Evolutionary conservation across 164 flowering plant genomes (phyloP), one percentile per base, ranked within the genome.

Genomic region (Vitis riparia): DNA sequence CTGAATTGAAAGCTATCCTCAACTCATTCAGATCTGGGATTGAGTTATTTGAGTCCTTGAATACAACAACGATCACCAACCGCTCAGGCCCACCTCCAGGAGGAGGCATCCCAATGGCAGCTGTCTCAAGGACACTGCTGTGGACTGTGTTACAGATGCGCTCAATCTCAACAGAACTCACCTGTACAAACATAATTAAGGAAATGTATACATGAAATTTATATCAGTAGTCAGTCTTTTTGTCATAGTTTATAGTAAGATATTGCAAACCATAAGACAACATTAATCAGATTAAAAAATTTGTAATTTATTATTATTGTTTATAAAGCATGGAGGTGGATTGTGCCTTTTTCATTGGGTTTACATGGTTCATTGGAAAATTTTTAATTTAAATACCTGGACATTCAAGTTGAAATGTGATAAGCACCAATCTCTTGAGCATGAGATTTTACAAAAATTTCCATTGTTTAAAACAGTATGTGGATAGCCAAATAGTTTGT

Each of bases 91-190:
- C 99, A 23, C 99, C 99, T 30, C 81, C 88, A 9, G 81, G 65
- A 55, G 91, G 92, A 30, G 99, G 96, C 64, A 93, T 91, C 62
- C 99, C 97, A 72, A 93, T 71, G 32, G 99, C 99, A 37, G 97
- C 94, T 44, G 97, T 89, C 82, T 95, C 99, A 15, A 91, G 87
- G 56, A 95, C 69, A 68, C 59, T 71, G 51, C 68, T 63, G 66
- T 87, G 86, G n/a, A 76, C 92, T 32, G 78, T 67, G 69, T 88
- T 95, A 71, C 98, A 93, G 37, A 91, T 75, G 13, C 98, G 90
- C 67, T 95, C 98, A 32, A 95, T 93, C 89, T 93, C 99, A 69
- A 93, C 76, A 13, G 99, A 95, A 79, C 99, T 89, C 70, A 93
- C 93, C 99, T 95, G 80, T 60, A 58, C 69, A 73, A 44, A 59